Base-by-base conservation (phyloP, 2,329 filamentous ascomycete genomes). In the Aspergillus sp. region DNA sequence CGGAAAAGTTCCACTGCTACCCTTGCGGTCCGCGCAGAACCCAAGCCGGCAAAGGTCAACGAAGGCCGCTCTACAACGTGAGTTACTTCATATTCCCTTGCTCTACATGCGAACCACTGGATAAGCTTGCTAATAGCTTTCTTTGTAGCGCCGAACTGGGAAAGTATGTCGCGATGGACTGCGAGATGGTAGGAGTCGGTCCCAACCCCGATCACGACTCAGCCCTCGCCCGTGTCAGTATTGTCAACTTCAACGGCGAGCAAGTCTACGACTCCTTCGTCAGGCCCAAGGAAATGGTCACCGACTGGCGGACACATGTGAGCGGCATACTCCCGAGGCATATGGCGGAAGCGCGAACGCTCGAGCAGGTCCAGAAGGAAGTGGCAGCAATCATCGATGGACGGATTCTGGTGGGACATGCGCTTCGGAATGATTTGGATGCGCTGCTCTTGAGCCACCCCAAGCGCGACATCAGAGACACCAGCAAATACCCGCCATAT, bases 201-300 rank as follows among this genome's bases (percentile, higher is more conserved):
- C 75, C 74, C 2, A 71, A 76, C 72, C 83, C 83, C 3, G 84
- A 84, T 47, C 82, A 84, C 19, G 79, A 87, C 66, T 91, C 90
- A 32, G 86, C 85, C 0, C 82, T 99, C 42, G 94, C 94, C 1
- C 84, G 94, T 44, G 90, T 93, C 50, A 96, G 89, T 66, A 77
- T 96, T 14, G 92, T 97, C 61, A 96, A 97, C 71, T 99, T 92
- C 71, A 91, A 97, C 68, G 92, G 92, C 16, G 83, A 88, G 23
- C 91, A 96, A 71, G 77, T 99, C 43, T 97, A 97, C 80, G 94
- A 99, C 76, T 93, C 89, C 11, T 97, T 88, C 67, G 94, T 97
- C 9, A 82, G 83, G 49, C 88, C 90, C 0, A 84, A 85, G 54
- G 86, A 91, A 65, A 78, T 77, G 50, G 89, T 99, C 2, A 91